phyloP scores from a whole-genome alignment of 2,329 filamentous ascomycete species.

The Penicillium thymicola region DNA sequence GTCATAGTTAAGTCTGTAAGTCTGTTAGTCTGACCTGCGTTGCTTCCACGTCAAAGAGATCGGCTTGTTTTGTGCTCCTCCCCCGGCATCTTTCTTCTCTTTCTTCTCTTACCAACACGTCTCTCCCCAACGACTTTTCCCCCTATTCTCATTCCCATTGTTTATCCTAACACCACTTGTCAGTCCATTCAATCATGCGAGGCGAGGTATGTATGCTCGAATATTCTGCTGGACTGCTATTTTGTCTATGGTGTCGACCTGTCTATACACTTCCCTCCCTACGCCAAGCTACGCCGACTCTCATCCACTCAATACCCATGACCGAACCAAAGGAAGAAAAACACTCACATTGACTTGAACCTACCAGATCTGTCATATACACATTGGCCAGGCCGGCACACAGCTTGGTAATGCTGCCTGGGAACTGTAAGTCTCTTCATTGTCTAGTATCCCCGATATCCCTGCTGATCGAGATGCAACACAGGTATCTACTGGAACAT shows the following conservation, averaged over 20 bases:
- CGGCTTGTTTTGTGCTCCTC: neutral
- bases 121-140: too few relatives aligned
- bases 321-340: neutral
- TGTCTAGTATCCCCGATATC: conserved; percentile 24
- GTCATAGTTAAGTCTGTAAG: neutral
- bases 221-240: neutral
- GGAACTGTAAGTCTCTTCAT: conserved; percentile 58
- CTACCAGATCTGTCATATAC: conserved; percentile 60
- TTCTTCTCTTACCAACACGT: neutral
- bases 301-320: neutral
- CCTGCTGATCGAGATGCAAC: conserved; percentile 2
- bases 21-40: neutral
- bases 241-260: neutral
- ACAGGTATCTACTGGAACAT: conserved; percentile 64
- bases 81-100: neutral
- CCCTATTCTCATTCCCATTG: neutral
- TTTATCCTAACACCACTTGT: neutral
- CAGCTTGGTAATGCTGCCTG: conserved; percentile 67
- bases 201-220: neutral
- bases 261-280: neutral
- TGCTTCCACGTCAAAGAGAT: neutral
- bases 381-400: conserved; percentile 65
- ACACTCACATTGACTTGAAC: conserved; percentile 9
- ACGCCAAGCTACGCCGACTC: neutral
- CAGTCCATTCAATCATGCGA: neutral